Percentiles rank a stretch among this genome's conserved stretches.
Conservation (phyloP, 164 flowering plant genomes). For the Platanus orientalis region DNA sequence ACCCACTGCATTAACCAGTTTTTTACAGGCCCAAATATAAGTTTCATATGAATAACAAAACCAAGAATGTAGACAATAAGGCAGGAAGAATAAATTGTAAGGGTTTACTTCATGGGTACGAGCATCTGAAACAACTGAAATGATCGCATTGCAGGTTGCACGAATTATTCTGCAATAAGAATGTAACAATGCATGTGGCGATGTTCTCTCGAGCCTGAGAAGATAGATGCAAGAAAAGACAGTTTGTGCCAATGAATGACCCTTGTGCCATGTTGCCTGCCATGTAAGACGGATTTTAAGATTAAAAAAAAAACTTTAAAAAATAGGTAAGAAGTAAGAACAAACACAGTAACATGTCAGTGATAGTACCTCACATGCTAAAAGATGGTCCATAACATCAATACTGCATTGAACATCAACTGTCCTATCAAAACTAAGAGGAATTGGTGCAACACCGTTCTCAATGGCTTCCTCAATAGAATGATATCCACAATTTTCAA, state of each 20-base stretch:
- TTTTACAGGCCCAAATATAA: no score
- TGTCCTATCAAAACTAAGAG: slow-evolving; percentile 64
- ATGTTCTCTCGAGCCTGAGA: slow-evolving; percentile 75
- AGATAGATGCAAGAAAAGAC: slow-evolving; percentile 92
- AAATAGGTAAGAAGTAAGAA: not conserved
- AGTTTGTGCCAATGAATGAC: slow-evolving; percentile 92
- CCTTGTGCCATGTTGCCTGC: slow-evolving; percentile 99
- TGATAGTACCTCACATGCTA: slow-evolving; percentile 78
- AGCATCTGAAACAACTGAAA: slow-evolving; percentile 82
- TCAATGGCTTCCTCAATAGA: slow-evolving; percentile 97
- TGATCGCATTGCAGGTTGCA: slow-evolving; percentile 78
- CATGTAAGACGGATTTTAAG: slow-evolving; percentile 15
- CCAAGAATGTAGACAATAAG: slow-evolving; percentile 1
- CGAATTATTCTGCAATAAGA: slow-evolving; percentile 81
- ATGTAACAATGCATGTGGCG: slow-evolving; percentile 76
- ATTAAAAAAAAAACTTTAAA: not conserved
- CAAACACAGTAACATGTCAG: slow-evolving; percentile 1
- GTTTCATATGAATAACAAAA: not conserved
- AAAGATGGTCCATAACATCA: slow-evolving; percentile 94
- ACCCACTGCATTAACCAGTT: no score
- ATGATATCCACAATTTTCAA: slow-evolving; percentile 57
- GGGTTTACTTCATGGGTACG: slow-evolving; percentile 95
- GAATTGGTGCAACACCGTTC: slow-evolving; percentile 90
- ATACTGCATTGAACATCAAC: slow-evolving; percentile 60
- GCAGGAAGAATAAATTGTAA: slow-evolving; percentile 17